phyloP scores from a whole-genome alignment of 108 stramenopile species.

The Skeletonema costatum region DNA sequence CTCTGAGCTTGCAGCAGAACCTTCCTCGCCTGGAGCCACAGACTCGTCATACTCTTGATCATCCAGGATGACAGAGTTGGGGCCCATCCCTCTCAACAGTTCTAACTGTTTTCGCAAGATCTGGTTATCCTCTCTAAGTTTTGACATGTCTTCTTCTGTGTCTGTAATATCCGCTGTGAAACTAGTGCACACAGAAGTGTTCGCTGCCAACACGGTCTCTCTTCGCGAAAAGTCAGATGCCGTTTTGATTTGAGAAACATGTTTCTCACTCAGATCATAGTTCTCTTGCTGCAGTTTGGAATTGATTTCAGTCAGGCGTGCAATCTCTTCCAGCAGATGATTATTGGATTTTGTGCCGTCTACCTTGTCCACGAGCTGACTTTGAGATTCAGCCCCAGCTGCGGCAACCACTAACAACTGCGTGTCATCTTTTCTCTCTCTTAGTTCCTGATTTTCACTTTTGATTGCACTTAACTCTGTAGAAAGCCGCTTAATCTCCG shows the following conservation, averaged over 20 bases:
- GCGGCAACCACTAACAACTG: neutral
- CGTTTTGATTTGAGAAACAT: neutral
- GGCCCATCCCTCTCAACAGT: slow-evolving; percentile 10
- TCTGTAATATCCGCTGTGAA: slow-evolving; percentile 21
- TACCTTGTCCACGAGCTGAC: neutral
- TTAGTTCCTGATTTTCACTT: neutral
- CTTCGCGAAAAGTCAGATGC: neutral
- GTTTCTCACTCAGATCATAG: neutral
- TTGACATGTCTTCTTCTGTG: slow-evolving; percentile 22
- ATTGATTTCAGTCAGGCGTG: neutral
- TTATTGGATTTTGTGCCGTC: neutral
- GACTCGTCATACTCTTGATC: slow-evolving; percentile 37
- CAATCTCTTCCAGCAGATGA: neutral
- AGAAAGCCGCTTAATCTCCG: neutral
- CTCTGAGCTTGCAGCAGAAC: neutral
- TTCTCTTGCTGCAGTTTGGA: neutral
- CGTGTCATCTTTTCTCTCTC: neutral
- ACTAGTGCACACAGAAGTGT: slow-evolving; percentile 22
- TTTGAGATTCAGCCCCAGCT: neutral
- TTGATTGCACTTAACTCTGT: neutral
- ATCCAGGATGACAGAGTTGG: slow-evolving; percentile 3
- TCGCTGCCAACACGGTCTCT: slow-evolving; percentile 3
- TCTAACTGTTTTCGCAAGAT: slow-evolving; percentile 18
- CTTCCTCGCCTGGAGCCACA: slow-evolving; percentile 27
- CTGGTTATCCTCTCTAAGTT: slow-evolving; percentile 36